Evolutionary conservation across 495 filamentous ascomycete species (phyloP).

Genomic region (Daldinia concentrica): DNA sequence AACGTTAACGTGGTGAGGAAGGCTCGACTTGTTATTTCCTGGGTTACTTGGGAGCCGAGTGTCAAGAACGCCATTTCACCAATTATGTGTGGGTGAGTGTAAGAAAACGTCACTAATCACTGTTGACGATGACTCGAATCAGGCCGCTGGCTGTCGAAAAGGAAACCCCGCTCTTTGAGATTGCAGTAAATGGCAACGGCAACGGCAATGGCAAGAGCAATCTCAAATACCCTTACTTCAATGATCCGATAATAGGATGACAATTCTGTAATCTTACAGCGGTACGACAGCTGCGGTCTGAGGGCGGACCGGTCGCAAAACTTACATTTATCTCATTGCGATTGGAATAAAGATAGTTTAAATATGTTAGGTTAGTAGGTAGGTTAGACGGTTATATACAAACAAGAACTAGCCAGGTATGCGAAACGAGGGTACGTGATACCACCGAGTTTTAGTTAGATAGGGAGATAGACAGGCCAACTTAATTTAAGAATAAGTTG

Average conservation of each 20-base stretch:
- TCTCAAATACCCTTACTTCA: background rate
- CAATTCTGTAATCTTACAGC: background rate
- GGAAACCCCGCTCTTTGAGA: background rate
- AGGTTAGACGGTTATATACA: background rate
- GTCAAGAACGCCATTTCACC: slow-evolving; percentile 1
- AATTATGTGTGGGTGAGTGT: slow-evolving; percentile 7
- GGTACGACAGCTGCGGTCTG: background rate
- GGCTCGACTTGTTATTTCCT: background rate
- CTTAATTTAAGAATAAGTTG: background rate
- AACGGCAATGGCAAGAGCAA: background rate
- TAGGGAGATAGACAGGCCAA: background rate
- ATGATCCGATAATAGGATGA: background rate
- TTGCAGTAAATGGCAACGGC: background rate
- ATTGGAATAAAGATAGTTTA: background rate
- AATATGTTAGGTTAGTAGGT: no score
- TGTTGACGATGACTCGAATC: slow-evolving; percentile 4
- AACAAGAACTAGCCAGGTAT: background rate
- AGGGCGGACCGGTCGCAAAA: background rate
- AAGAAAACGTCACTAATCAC: slow-evolving; percentile 4
- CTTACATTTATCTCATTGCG: background rate
- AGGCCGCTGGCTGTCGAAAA: slow-evolving; percentile 1
- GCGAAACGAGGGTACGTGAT: background rate
- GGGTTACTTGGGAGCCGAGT: background rate
- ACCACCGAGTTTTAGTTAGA: background rate
- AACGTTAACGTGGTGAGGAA: background rate